These are phyloP conservation scores for Rhododendron mucronatum DNA, from an alignment of 148 eudicot species.

Conservation along the genomic window DNA sequence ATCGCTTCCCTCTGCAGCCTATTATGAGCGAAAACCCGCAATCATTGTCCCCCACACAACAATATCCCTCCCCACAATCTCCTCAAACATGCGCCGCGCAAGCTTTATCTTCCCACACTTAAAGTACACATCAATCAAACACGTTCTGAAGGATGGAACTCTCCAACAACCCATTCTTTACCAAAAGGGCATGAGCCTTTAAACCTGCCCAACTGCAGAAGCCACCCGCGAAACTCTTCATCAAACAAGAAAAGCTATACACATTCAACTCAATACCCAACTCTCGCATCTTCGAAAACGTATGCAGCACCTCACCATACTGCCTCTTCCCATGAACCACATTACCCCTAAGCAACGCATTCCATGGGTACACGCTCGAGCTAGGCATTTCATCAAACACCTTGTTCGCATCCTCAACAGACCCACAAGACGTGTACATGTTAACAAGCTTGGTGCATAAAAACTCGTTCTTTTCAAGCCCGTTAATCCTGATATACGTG, in stretches of 20 bases:
- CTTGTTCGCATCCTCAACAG: constrained; percentile 51
- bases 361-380: constrained; percentile 71
- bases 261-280: constrained; percentile 71
- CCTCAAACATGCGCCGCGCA: constrained; percentile 62
- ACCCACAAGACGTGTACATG: constrained; percentile 76
- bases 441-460: constrained; percentile 56
- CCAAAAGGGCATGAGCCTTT: constrained; percentile 61
- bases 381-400: constrained; percentile 40
- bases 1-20: constrained; percentile 50
- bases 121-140: constrained; percentile 86
- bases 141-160: constrained; percentile 55
- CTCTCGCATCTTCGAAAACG: constrained; percentile 57
- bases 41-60: constrained; percentile 90
- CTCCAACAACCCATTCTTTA: constrained; percentile 68
- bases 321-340: constrained; percentile 59
- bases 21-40: constrained; percentile 83
- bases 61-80: constrained; percentile 63
- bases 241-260: constrained; percentile 77
- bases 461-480: constrained; percentile 64
- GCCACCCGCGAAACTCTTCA: constrained; percentile 79
- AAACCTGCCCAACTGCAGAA: constrained; percentile 58
- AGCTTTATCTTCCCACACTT: constrained; percentile 81
- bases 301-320: constrained; percentile 36
- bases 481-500: constrained; percentile 54
- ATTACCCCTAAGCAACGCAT: constrained; percentile 81